Evolutionary conservation across 495 filamentous ascomycete species (phyloP), one percentile per base, ranked within the genome.

Genomic region (Tuber indicum): DNA sequence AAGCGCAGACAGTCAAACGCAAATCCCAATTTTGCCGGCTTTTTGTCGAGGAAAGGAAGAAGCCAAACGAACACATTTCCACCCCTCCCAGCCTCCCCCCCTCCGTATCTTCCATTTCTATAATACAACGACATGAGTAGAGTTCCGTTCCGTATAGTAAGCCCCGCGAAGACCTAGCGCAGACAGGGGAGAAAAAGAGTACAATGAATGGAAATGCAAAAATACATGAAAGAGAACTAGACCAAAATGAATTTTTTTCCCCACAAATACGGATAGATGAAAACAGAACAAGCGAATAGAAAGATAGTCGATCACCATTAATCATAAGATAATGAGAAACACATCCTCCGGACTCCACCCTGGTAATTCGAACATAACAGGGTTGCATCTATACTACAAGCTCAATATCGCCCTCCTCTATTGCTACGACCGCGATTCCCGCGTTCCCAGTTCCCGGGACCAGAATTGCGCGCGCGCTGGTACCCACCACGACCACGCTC

Each of bases 61-160:
- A 32, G 19, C 58, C 10, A 8, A 32, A 19, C 26, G 3, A 36
- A 66, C 36, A 12, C 26, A 66, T 36, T 36, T 66, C 14, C 0
- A 36, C 12, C 58, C n/a, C n/a, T 62, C 58, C 26, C 58, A 32
- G 26, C 26, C 36, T 32, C 32, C 58, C 26, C 58, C 5, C 26
- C 58, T 52, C 26, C 75, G 7, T 32, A 66, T 16, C 32, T 16
- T 26, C 32, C 58, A 66, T 36, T 36, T 36, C 58, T 66, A 66
- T 66, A 36, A 66, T 66, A 66, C 58, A 66, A 66, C 6, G 23
- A 52, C 58, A 66, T 66, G 58, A 66, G 58, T 66, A 66, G 58
- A 66, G 58, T 66, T 66, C 58, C 58, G 58, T 32, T 66, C 58
- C 26, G 58, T 66, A 66, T 66, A 17, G 26, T 16, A 66, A 5